phyloP scores from a whole-genome alignment of 805 yeast species.

The Kluyveromyces lactis region DNA sequence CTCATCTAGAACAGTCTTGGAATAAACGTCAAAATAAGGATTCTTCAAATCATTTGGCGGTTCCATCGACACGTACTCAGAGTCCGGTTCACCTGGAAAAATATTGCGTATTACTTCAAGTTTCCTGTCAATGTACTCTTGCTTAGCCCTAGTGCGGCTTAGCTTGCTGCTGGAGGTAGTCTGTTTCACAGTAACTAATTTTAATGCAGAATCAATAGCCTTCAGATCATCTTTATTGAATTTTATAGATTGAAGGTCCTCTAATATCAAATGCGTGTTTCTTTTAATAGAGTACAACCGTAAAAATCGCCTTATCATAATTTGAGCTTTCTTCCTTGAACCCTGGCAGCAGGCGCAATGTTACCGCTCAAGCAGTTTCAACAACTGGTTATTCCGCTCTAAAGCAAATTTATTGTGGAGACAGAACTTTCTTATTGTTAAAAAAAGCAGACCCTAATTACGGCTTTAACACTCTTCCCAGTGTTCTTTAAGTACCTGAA shows the following conservation, averaged over 20 bases:
- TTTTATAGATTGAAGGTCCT: not conserved
- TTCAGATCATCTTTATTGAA: conserved; percentile 1
- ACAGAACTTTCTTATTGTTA: too few relatives aligned
- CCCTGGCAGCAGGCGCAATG: too few relatives aligned
- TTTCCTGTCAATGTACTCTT: conserved; percentile 15
- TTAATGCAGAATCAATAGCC: conserved; percentile 1
- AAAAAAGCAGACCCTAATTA: too few relatives aligned
- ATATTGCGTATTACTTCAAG: conserved; percentile 10
- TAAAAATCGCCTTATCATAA: not conserved
- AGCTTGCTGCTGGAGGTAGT: not conserved
- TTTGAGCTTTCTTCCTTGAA: not conserved
- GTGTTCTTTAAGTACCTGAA: too few relatives aligned
- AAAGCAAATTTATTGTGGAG: too few relatives aligned
- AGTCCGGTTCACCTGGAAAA: conserved; percentile 13
- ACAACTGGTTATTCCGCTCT: too few relatives aligned
- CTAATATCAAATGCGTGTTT: not conserved
- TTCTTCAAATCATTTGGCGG: conserved; percentile 12
- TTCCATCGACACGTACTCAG: conserved; percentile 11
- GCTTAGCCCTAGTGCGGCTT: conserved; percentile 6
- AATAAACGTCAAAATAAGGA: conserved; percentile 15
- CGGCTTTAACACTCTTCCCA: too few relatives aligned
- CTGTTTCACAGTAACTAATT: not conserved
- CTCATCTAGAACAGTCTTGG: conserved; percentile 6
- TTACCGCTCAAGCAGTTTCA: too few relatives aligned
- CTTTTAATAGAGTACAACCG: not conserved